phyloP scores from a whole-genome alignment of 2,329 filamentous ascomycete genomes.

The Leptodontidium sp. region DNA sequence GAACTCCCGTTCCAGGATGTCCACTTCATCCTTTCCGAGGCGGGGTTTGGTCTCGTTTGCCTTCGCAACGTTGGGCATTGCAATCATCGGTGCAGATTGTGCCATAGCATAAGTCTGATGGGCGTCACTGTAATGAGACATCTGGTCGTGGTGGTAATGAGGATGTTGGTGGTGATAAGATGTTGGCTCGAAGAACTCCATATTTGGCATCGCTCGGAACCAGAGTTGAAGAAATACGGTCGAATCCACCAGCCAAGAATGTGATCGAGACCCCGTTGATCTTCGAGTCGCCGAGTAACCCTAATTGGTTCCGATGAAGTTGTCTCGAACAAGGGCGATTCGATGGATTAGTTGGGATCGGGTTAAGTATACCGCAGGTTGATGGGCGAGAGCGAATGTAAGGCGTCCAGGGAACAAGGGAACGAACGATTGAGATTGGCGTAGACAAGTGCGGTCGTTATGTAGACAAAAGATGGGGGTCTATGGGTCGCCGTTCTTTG shows the following conservation, averaged over 20 bases:
- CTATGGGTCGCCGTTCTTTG: constrained; percentile 21
- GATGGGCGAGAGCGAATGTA: constrained; percentile 14
- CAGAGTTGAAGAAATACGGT: constrained; percentile 22
- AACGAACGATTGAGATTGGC: constrained; percentile 9
- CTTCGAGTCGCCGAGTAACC: not conserved
- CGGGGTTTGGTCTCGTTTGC: constrained; percentile 47
- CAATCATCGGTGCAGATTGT: constrained; percentile 47
- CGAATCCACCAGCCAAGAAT: constrained; percentile 26
- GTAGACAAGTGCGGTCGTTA: constrained; percentile 20
- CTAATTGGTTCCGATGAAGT: constrained; percentile 8
- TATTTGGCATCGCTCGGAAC: constrained; percentile 35
- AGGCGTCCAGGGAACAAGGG: constrained; percentile 6
- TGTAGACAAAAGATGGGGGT: constrained; percentile 35
- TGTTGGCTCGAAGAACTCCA: constrained; percentile 43
- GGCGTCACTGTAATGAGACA: constrained; percentile 34
- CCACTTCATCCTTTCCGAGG: constrained; percentile 66
- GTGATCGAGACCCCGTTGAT: constrained; percentile 23
- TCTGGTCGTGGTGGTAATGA: constrained; percentile 37
- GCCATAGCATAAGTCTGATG: constrained; percentile 35
- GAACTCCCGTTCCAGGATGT: constrained; percentile 67
- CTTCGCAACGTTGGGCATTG: constrained; percentile 37
- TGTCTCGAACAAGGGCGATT: constrained; percentile 11
- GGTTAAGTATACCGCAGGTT: not conserved
- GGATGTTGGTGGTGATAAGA: constrained; percentile 35
- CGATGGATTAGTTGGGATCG: constrained; percentile 21